Percentiles rank a stretch among this genome's conserved stretches.
Evolutionary conservation across 306 rosid species (phyloP).

Genomic region (Prunus armeniaca): DNA sequence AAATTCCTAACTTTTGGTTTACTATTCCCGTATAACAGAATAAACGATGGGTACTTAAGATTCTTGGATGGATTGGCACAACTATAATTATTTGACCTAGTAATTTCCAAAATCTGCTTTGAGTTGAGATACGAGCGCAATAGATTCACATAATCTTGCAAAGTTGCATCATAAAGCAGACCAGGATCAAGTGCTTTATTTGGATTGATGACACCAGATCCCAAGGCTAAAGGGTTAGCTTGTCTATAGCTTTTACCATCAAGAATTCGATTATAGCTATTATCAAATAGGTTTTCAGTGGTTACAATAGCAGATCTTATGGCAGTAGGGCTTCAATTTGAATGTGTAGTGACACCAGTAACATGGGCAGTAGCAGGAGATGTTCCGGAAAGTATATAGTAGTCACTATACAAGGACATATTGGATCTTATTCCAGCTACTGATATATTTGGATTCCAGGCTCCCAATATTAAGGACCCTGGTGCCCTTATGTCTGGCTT

Average conservation of each 20-base stretch:
- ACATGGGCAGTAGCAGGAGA: not conserved
- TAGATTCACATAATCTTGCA: too few relatives aligned
- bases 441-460: not conserved
- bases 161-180: not conserved
- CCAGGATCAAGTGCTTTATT: not conserved
- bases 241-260: too few relatives aligned
- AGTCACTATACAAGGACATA: not conserved
- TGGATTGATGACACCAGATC: not conserved
- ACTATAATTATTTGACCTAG: too few relatives aligned
- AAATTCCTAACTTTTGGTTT: too few relatives aligned
- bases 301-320: not conserved
- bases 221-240: not conserved
- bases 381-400: not conserved
- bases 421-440: not conserved
- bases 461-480: not conserved
- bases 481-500: not conserved
- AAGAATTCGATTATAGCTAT: not conserved
- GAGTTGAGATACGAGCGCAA: too few relatives aligned
- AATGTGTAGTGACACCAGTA: not conserved
- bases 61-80: too few relatives aligned
- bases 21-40: too few relatives aligned
- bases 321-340: not conserved
- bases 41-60: too few relatives aligned
- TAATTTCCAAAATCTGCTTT: too few relatives aligned
- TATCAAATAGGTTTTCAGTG: not conserved